Evolutionary conservation across 306 rosid species (phyloP), one percentile per base, ranked within the genome.

Genomic region (Albizia julibrissin): DNA sequence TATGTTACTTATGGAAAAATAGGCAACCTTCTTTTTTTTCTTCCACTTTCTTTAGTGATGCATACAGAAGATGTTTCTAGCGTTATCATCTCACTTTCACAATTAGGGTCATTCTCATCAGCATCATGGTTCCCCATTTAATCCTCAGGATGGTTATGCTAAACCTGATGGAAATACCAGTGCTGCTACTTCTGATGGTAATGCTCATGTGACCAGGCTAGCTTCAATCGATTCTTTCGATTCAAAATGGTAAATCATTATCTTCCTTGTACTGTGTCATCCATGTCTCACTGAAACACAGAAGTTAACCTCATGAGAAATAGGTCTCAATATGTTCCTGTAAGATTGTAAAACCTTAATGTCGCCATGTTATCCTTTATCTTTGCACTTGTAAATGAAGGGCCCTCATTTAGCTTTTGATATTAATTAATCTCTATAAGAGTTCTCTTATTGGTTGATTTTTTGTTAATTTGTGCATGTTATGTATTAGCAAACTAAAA

Each of bases 141-240:
- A 93, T 81, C 97, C 97, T 79, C 50, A 69, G 68, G 98, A 93
- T 26, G 78, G 91, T 77, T 86, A 84, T 58, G 79, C 46, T 6
- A 91, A 86, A 81, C 86, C 76, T 84, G 97, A 93, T 77, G 96
- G 84, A 19, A 83, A 73, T 67, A 11, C 67, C 68, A 85, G 87
- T 73, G 87, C 95, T 73, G 37, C 95, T 73, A 86, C 97, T 74
- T 86, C 92, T 0, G 97, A 96, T 4, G 89, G 91, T 79, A 76
- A 88, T 74, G 83, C 85, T 62, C 89, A 87, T 74, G 75, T 94
- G 67, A 91, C 97, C 73, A 90, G 98, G 83, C 96, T 96, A n/a
- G 99, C 99, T 76, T 96, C 99, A 44, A 96, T 96, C 29, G 99
- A 96, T 84, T 96, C 99, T 77, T 96, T 96, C 27, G 99, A 96